These are phyloP conservation scores for Chrysoporthe austroafricana DNA, from an alignment of 2,329 filamentous ascomycete genomes.

Conservation along the genomic window DNA sequence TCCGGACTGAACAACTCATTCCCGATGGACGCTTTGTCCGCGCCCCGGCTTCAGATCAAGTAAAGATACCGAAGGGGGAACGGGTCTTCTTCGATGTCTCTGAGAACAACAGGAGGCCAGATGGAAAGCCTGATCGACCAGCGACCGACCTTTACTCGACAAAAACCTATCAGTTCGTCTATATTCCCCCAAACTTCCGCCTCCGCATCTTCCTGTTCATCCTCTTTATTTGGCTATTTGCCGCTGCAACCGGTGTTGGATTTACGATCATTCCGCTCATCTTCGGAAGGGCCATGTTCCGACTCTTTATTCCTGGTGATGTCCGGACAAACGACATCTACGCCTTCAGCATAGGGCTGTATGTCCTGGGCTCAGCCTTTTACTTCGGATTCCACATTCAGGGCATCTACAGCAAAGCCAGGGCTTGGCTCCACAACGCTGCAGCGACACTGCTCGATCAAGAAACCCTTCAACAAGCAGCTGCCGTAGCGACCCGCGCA, in stretches of 20 bases:
- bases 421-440: slow-evolving; percentile 36
- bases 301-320: slow-evolving; percentile 69
- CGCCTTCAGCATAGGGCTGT: slow-evolving; percentile 89
- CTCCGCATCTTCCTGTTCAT: slow-evolving; percentile 83
- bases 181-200: slow-evolving; percentile 84
- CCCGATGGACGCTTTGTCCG: slow-evolving; percentile 83
- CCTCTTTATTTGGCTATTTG: slow-evolving; percentile 89
- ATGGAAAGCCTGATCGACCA: slow-evolving; percentile 62
- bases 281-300: slow-evolving; percentile 80
- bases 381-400: slow-evolving; percentile 64
- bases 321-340: slow-evolving; percentile 92
- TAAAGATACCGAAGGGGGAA: slow-evolving; percentile 85
- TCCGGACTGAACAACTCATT: slow-evolving; percentile 58
- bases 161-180: slow-evolving; percentile 70
- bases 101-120: slow-evolving; percentile 66
- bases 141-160: slow-evolving; percentile 58
- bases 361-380: slow-evolving; percentile 70
- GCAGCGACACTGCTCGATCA: slow-evolving; percentile 37
- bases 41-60: slow-evolving; percentile 92
- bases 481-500: slow-evolving; percentile 38
- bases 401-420: slow-evolving; percentile 41
- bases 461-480: slow-evolving; percentile 37
- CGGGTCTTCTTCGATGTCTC: slow-evolving; percentile 79
- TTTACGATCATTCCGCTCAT: slow-evolving; percentile 86
- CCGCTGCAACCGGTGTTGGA: slow-evolving; percentile 81